These are phyloP conservation scores for Torulaspora quercuum DNA, from an alignment of 805 yeast genomes.

Conservation along the genomic window DNA sequence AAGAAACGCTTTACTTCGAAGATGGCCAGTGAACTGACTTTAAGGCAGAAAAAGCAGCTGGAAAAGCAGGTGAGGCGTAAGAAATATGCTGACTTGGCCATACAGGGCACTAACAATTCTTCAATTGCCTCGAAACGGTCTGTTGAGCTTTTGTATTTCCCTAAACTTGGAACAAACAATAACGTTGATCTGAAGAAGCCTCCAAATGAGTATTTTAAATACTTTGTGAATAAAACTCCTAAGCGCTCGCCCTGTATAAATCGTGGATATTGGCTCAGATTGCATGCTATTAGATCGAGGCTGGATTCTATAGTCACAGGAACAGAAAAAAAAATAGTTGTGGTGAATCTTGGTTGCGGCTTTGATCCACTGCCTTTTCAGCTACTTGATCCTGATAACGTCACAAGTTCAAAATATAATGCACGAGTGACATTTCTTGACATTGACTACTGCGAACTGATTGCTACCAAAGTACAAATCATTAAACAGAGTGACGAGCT, in stretches of 20 bases:
- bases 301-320: conserved; percentile 46
- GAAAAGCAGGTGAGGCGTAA: conserved; percentile 47
- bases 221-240: conserved; percentile 55
- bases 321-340: conserved; percentile 35
- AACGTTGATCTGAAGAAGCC: conserved; percentile 18
- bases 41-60: conserved; percentile 20
- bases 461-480: conserved; percentile 51
- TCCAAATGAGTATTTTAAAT: conserved; percentile 52
- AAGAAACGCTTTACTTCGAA: neutral
- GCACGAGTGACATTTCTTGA: conserved; percentile 54
- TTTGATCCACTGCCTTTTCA: conserved; percentile 62
- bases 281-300: conserved; percentile 60
- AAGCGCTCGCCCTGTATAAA: conserved; percentile 78
- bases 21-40: conserved; percentile 14
- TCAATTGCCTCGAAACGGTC: conserved; percentile 81
- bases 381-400: conserved; percentile 37
- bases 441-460: conserved; percentile 71
- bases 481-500: conserved; percentile 50
- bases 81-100: conserved; percentile 57
- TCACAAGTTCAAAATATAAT: conserved; percentile 29
- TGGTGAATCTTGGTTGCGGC: conserved; percentile 79
- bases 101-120: conserved; percentile 82
- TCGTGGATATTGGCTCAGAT: conserved; percentile 78
- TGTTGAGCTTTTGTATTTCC: conserved; percentile 59
- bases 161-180: conserved; percentile 23